Base-by-base conservation (phyloP, 495 filamentous ascomycete genomes). In the Xylaria castorea region DNA sequence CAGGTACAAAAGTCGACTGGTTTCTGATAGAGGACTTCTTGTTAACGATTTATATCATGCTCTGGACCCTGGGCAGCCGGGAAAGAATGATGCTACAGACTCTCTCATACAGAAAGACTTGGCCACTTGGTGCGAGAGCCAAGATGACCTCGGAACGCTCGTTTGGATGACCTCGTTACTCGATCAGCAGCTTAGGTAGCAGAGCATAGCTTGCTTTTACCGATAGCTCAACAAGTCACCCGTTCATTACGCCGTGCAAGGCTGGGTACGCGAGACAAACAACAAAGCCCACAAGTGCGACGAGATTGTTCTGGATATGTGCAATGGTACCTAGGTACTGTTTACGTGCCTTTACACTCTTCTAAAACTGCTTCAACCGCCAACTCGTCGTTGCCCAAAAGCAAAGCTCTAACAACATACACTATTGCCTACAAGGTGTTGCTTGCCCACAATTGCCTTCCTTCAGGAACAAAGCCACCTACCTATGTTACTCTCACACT, bases 101-200 rank as follows among this genome's bases (percentile, higher is more conserved):
- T 1, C 48, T n/a, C 50, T 18, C 11, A 3, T 68, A 3, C 66
- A 57, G 36, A 55, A 68, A 36, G 66, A 57, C 25, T 9, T 68
- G 14, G 66, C 18, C 11, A 57, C 50, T 8, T 68, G 66, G 66
- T 68, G 66, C 22, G 66, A 68, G 11, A 68, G 12, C 30, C 66
- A 57, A 2, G 66, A 68, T 44, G 66, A 68, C 6, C 36, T 68
- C n/a, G 66, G 66, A 20, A 68, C 66, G 5, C 66, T 68, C 0
- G 66, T 68, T 1, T 68, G 66, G 66, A 68, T 68, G 66, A 51
- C 66, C 2, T 68, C 66, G 3, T 25, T 44, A 12, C 48, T 68
- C 3, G 50, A 68, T 20, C 8, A 20, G 5, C 42, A 66, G n/a
- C 1, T 32, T 50, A n/a, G 25, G 42, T 66, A 66, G 63, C 38